Evolutionary conservation across 1,284 basidiomycete species (phyloP).

Genomic region (Cutaneotrichosporon sp.): DNA sequence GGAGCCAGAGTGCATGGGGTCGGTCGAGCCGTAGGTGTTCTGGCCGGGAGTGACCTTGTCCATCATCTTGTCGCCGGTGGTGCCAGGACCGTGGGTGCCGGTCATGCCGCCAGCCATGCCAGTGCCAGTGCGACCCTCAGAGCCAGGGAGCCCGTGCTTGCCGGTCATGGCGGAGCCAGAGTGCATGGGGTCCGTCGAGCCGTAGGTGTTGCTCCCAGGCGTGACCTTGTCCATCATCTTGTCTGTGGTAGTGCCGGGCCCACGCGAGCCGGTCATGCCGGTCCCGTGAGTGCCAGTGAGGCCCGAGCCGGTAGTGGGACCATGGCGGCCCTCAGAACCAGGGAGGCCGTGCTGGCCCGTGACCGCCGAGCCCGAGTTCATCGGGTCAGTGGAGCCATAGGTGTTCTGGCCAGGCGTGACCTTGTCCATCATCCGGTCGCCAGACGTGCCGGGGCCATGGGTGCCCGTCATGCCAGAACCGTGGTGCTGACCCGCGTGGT

Average conservation of each 20-base stretch:
- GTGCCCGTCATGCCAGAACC: neutral
- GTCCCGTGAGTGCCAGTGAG: too few species aligned
- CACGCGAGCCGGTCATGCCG: neutral
- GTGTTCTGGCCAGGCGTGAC: constrained; percentile 2
- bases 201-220: neutral
- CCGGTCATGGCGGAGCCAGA: too few species aligned
- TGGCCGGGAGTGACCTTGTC: neutral
- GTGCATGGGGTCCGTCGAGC: too few species aligned
- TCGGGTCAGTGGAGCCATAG: neutral
- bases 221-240: neutral
- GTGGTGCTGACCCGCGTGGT: neutral
- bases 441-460: neutral
- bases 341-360: neutral
- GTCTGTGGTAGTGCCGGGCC: neutral
- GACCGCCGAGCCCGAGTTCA: neutral
- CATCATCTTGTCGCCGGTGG: neutral
- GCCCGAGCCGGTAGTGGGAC: too few species aligned
- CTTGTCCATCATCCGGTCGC: neutral
- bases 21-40: neutral
- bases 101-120: constrained; percentile 1
- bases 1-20: neutral
- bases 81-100: neutral
- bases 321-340: neutral
- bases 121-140: too few species aligned
- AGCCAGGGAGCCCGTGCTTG: too few species aligned